These are phyloP conservation scores for Harringtonia aguacate DNA, from an alignment of 2,329 filamentous ascomycete species.

Conservation along the genomic window DNA sequence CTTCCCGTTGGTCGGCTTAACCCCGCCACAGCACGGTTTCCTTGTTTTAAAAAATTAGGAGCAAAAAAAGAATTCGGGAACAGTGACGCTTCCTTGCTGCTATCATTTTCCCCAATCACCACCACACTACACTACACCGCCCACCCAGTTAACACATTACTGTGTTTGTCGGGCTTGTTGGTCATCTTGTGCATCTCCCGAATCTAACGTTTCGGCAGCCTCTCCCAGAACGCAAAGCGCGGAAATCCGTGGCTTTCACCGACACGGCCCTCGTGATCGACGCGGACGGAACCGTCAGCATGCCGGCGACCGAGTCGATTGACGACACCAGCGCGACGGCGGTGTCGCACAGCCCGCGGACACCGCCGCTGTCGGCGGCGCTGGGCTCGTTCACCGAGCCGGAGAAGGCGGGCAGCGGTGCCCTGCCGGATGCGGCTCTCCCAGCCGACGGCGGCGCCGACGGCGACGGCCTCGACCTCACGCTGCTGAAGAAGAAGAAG, in stretches of 20 bases:
- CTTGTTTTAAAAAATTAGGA: constrained; percentile 4
- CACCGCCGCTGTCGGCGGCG: constrained; percentile 46
- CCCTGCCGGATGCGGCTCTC: constrained; percentile 21
- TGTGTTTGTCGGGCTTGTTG: too few species aligned
- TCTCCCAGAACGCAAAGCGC: constrained; percentile 12
- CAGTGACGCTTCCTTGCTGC: too few species aligned
- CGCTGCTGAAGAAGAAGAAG: constrained; percentile 48
- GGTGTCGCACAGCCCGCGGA: constrained; percentile 65
- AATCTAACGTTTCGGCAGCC: constrained; percentile 1
- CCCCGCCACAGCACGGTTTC: constrained; percentile 8
- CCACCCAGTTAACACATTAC: too few species aligned
- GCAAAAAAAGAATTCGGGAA: constrained; percentile 2
- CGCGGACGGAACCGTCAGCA: constrained; percentile 75
- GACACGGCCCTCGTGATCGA: constrained; percentile 82
- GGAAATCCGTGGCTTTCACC: constrained; percentile 86
- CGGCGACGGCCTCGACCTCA: constrained; percentile 55
- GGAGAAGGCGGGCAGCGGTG: constrained; percentile 25
- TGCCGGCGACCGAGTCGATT: constrained; percentile 52
- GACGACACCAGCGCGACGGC: constrained; percentile 73
- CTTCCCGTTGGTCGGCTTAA: constrained; percentile 5
- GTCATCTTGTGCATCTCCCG: too few species aligned
- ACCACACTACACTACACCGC: neutral
- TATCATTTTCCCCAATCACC: neutral
- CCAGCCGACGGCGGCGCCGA: constrained; percentile 35
- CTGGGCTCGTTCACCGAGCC: constrained; percentile 44